Percentiles rank a stretch among this genome's conserved stretches.
phyloP scores from a whole-genome alignment of 2,329 filamentous ascomycete genomes.

The Eutypa lata region DNA sequence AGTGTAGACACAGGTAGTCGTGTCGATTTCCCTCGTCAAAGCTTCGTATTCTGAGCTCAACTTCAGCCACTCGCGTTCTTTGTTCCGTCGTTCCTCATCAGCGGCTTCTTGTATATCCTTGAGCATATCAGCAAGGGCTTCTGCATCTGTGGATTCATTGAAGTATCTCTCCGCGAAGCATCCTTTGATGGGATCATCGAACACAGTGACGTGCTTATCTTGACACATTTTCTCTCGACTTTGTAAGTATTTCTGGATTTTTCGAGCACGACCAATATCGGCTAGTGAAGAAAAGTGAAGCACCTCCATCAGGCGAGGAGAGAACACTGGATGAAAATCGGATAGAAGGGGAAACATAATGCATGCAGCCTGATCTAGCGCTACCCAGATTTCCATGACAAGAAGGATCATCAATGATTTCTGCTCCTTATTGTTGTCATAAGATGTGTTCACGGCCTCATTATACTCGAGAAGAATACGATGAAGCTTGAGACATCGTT shows the following conservation, averaged over 20 bases:
- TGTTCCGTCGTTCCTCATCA: constrained; percentile 10
- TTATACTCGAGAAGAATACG: constrained; percentile 34
- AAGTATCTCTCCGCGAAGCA: constrained; percentile 49
- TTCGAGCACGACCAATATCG: constrained; percentile 49
- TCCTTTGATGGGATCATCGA: constrained; percentile 38
- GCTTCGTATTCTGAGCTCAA: constrained; percentile 28
- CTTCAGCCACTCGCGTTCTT: constrained; percentile 30
- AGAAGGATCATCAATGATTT: constrained; percentile 50
- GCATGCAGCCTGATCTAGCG: constrained; percentile 47
- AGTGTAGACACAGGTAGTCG: constrained; percentile 28
- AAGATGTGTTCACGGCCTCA: constrained; percentile 29
- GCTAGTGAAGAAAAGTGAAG: constrained; percentile 43
- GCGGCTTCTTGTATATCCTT: constrained; percentile 23
- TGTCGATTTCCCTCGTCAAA: constrained; percentile 28
- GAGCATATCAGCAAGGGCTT: constrained; percentile 9
- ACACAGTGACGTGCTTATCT: constrained; percentile 37
- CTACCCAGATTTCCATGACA: constrained; percentile 54
- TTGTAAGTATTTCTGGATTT: constrained; percentile 46
- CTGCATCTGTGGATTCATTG: constrained; percentile 27
- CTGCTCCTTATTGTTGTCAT: constrained; percentile 42
- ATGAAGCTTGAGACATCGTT: constrained; percentile 22
- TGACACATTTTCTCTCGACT: constrained; percentile 27
- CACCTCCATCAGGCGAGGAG: constrained; percentile 45
- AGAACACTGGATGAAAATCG: constrained; percentile 51
- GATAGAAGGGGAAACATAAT: constrained; percentile 42